Percentiles rank a stretch among this genome's conserved stretches.
These are phyloP conservation scores for Salix exigua DNA, from an alignment of 345 rosid species.

Conservation along the genomic window DNA sequence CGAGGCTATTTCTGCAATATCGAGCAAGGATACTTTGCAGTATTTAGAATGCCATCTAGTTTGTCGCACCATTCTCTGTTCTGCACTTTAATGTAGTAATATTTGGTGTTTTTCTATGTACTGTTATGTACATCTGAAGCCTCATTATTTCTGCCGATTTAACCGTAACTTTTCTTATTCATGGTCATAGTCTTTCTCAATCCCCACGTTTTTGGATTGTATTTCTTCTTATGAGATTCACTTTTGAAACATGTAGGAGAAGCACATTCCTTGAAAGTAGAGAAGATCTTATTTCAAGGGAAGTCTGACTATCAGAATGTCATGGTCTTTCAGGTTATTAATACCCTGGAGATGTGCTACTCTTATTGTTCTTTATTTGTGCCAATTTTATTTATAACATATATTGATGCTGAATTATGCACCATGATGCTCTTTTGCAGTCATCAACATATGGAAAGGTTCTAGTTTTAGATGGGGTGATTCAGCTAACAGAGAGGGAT, in stretches of 20 bases:
- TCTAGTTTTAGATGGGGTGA: slow-evolving; percentile 90
- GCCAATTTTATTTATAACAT: neutral
- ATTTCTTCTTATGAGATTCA: neutral
- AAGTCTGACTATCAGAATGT: slow-evolving; percentile 90
- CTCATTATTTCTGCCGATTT: neutral
- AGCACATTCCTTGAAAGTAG: slow-evolving; percentile 91
- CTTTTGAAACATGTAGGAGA: slow-evolving; percentile 55
- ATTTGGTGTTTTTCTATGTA: neutral
- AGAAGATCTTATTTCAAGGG: slow-evolving; percentile 70
- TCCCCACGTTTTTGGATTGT: neutral
- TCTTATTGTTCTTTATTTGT: neutral
- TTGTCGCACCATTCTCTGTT: neutral
- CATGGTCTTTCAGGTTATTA: slow-evolving; percentile 80
- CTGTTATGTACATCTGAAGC: neutral
- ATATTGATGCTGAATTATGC: neutral
- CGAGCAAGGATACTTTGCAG: neutral
- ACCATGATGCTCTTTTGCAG: slow-evolving; percentile 32
- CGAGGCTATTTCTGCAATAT: neutral
- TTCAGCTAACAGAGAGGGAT: slow-evolving; percentile 94
- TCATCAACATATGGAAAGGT: slow-evolving; percentile 94
- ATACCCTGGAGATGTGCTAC: neutral
- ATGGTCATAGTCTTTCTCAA: neutral
- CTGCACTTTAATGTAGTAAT: neutral
- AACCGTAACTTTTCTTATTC: neutral
- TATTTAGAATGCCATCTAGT: neutral